phyloP scores from a whole-genome alignment of 441 rosid genomes.

The Viola pubescens region DNA sequence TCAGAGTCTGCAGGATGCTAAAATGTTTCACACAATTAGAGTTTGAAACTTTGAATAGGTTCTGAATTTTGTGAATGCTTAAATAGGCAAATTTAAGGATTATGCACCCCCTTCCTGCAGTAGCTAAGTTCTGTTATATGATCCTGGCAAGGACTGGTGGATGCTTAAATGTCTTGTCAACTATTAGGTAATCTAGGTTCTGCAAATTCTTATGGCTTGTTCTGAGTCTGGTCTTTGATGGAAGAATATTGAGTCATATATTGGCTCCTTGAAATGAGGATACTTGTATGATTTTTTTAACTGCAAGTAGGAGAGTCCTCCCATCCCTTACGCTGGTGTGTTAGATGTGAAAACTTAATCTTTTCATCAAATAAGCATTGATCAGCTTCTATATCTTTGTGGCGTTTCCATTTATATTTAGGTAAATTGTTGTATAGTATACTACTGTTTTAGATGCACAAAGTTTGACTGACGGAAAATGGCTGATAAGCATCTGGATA shows the following conservation, averaged over 20 bases:
- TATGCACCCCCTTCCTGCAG: too few species aligned
- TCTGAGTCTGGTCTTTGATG: background rate
- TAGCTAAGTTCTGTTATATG: background rate
- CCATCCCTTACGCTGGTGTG: background rate
- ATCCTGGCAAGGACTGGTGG: background rate
- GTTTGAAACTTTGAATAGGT: too few species aligned
- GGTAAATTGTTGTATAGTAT: background rate
- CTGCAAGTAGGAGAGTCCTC: background rate
- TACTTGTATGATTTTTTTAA: background rate
- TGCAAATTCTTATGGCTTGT: background rate
- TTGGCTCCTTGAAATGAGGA: background rate
- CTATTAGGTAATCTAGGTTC: background rate
- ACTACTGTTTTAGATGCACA: background rate
- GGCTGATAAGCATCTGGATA: background rate
- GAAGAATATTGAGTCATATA: background rate
- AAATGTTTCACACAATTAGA: too few species aligned
- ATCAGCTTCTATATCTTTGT: slow-evolving; percentile 2
- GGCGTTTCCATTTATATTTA: background rate
- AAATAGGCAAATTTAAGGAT: too few species aligned
- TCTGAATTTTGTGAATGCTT: too few species aligned
- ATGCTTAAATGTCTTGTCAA: background rate
- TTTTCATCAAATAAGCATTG: slow-evolving; percentile 10
- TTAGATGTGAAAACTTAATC: background rate
- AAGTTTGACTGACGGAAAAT: background rate
- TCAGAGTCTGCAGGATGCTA: too few species aligned